Percentiles rank a stretch among this genome's conserved stretches.
phyloP scores from a whole-genome alignment of 1,284 basidiomycete species.

The Inonotus obliquus region DNA sequence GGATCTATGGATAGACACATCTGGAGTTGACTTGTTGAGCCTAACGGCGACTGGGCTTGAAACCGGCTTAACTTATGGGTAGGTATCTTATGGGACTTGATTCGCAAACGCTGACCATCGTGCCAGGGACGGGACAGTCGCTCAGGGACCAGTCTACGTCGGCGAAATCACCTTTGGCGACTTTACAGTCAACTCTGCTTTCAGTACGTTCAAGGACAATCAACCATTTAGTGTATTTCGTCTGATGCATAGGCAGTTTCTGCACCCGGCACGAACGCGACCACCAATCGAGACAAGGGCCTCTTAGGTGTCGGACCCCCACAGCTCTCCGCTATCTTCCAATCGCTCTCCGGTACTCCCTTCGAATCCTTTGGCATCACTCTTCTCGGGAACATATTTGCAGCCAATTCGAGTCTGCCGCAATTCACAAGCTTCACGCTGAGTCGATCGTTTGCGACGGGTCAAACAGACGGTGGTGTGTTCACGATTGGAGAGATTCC shows the following conservation, averaged over 20 bases:
- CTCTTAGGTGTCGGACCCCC: slow-evolving; percentile 19
- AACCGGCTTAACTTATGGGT: slow-evolving; percentile 17
- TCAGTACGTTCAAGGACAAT: slow-evolving; percentile 10
- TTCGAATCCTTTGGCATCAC: slow-evolving; percentile 12
- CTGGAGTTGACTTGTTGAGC: neutral
- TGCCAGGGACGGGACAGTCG: slow-evolving; percentile 15
- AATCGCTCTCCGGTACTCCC: slow-evolving; percentile 2
- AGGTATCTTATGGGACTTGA: neutral
- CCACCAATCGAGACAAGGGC: slow-evolving; percentile 18
- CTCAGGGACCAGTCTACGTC: slow-evolving; percentile 11
- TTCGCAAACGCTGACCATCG: neutral
- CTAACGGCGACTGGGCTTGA: slow-evolving; percentile 8
- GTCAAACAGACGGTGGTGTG: slow-evolving; percentile 16
- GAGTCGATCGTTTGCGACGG: slow-evolving; percentile 14
- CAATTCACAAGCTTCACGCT: slow-evolving; percentile 18
- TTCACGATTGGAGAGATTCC: slow-evolving; percentile 20
- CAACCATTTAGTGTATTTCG: neutral
- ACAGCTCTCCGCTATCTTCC: slow-evolving; percentile 13
- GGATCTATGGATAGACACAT: slow-evolving; percentile 18
- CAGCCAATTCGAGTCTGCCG: slow-evolving; percentile 12
- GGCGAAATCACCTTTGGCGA: slow-evolving; percentile 16
- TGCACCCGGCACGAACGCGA: slow-evolving; percentile 18
- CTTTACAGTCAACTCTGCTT: slow-evolving; percentile 14
- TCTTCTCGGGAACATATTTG: slow-evolving; percentile 17
- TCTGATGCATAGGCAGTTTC: slow-evolving; percentile 9